Base-by-base conservation (phyloP, 257 asterid genomes). In the Lantana camara region DNA sequence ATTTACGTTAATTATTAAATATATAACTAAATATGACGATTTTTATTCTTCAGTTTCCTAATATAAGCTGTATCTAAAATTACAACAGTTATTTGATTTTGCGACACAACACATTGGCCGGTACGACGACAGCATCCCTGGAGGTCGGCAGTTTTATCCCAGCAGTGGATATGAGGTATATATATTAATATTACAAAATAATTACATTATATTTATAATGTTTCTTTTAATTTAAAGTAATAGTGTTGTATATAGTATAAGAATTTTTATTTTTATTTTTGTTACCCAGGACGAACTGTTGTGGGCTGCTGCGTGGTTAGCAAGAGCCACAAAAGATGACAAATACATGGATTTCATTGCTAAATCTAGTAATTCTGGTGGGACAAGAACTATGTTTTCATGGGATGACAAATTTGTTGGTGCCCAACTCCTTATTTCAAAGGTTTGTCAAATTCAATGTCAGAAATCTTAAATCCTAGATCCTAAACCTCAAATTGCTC, bases 281-380 rank as follows among this genome's bases (percentile, higher is more conserved):
- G n/a, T n/a, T 4, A 11, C 32, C 34, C 32, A 87, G 95, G 95
- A 85, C 49, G 95, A 87, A 65, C 72, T 76, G 3, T 44, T 85
- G 24, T 87, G 95, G 95, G 89, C 90, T 7, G 86, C 90, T 9
- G 82, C 75, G 1, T 88, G 96, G 96, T 59, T 85, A 14, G n/a
- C 68, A 3, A 41, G 72, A 48, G 93, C 90, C 7, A 88, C 93
- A 0, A 11, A 71, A 4, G 75, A 67, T 35, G 7, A 44, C 7
- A 41, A 3, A 2, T 88, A 85, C 60, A 20, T 66, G 0, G 15
- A 70, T 12, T 80, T 55, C 53, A 60, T 83, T 41, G 47, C 4
- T 7, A 17, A 14, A 19, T 55, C 78, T 32, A 2, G 62, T 0
- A 68, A 54, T 40, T 54, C 66, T 1, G 90, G 90, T 5, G 90